Percentiles rank a stretch among this genome's conserved stretches.
Conservation (phyloP, 257 asterid genomes). For the Voacanga thouarsii region DNA sequence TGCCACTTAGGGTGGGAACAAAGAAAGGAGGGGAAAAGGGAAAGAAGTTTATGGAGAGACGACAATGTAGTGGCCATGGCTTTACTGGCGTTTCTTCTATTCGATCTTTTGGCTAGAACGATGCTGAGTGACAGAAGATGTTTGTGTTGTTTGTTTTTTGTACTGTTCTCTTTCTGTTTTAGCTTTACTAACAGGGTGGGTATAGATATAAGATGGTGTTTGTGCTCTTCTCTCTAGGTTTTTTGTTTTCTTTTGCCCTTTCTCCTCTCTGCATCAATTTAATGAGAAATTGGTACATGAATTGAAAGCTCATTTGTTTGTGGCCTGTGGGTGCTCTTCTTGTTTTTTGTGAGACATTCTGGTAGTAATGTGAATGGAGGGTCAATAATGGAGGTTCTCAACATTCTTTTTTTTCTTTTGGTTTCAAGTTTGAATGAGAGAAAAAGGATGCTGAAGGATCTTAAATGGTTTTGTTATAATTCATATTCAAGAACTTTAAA, state of each 20-base stretch:
- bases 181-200: neutral
- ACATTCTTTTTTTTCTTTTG: too few species aligned
- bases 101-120: neutral
- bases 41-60: neutral
- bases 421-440: neutral
- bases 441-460: neutral
- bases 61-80: neutral
- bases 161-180: neutral
- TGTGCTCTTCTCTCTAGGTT: neutral
- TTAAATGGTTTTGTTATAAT: neutral
- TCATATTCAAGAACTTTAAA: neutral
- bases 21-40: neutral
- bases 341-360: too few species aligned
- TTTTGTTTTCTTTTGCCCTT: too few species aligned
- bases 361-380: too few species aligned
- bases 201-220: neutral
- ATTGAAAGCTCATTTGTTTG: too few species aligned
- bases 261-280: neutral
- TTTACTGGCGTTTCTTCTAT: neutral
- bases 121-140: neutral
- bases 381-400: too few species aligned
- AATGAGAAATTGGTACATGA: too few species aligned
- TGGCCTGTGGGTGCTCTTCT: too few species aligned
- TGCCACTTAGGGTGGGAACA: neutral
- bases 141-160: constrained; percentile 8